Evolutionary conservation across 495 filamentous ascomycete genomes (phyloP).

Genomic region (Hypoxylon perforatum): DNA sequence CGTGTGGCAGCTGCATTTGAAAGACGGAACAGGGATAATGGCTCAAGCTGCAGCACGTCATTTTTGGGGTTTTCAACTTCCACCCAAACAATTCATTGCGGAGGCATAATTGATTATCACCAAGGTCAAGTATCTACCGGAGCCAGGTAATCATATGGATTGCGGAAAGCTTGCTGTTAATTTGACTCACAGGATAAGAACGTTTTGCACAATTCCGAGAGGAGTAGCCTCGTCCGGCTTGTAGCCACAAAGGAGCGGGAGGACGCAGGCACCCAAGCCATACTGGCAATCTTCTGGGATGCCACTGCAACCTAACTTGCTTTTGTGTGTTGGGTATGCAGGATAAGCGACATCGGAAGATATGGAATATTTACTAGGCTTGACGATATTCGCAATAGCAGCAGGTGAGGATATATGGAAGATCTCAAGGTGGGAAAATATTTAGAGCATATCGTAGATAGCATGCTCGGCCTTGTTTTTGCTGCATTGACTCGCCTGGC

Average conservation of each 20-base stretch:
- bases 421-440: conserved; percentile 2
- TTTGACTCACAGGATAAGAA: background rate
- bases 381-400: conserved; percentile 9
- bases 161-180: conserved; percentile 3
- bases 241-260: background rate
- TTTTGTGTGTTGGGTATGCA: background rate
- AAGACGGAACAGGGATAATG: conserved; percentile 1
- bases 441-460: conserved; percentile 42
- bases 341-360: background rate
- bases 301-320: conserved; percentile 3
- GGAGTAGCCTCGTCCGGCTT: background rate
- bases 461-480: conserved; percentile 33
- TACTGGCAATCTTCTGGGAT: background rate
- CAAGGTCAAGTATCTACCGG: background rate
- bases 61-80: conserved; percentile 2
- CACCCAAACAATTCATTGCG: background rate
- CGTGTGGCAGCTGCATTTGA: conserved; percentile 8
- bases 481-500: conserved; percentile 33
- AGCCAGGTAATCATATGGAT: background rate
- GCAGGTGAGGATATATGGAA: background rate
- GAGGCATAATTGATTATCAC: background rate
- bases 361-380: conserved; percentile 2
- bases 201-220: conserved; percentile 6
- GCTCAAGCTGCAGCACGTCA: conserved; percentile 2
- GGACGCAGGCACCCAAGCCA: background rate